phyloP scores from a whole-genome alignment of 352 stramenopile genomes.

The Thraustotheca clavata region DNA sequence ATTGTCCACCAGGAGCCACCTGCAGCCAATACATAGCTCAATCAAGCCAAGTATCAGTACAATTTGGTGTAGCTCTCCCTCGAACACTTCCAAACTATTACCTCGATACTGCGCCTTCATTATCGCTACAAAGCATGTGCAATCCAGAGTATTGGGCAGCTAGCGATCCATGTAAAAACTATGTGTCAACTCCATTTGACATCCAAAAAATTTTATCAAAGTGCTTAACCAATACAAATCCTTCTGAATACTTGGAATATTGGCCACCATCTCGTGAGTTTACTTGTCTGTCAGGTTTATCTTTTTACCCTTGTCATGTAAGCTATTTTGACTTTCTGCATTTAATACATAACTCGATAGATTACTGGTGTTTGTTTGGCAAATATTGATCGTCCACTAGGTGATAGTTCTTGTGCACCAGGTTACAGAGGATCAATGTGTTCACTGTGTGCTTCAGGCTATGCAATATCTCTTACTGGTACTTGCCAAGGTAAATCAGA shows the following conservation, averaged over 20 bases:
- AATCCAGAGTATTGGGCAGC: not conserved
- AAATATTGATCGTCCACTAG: constrained; percentile 37
- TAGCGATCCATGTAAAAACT: not conserved
- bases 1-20: not conserved
- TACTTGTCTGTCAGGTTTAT: constrained; percentile 37
- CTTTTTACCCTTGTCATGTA: constrained; percentile 59
- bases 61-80: not conserved
- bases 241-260: constrained; percentile 34
- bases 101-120: not conserved
- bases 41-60: not conserved
- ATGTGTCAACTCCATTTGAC: not conserved
- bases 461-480: constrained; percentile 22
- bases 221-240: constrained; percentile 35
- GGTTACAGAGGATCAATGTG: constrained; percentile 24
- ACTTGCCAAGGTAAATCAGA: not conserved
- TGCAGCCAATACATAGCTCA: not conserved
- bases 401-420: constrained; percentile 24
- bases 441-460: constrained; percentile 49
- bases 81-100: not conserved
- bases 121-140: not conserved
- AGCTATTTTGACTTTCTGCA: not conserved
- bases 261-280: constrained; percentile 49
- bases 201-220: constrained; percentile 24
- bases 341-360: constrained; percentile 18
- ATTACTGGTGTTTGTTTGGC: constrained; percentile 37